A percentile compares a stretch with the other conserved stretches of the same genome.
Evolutionary conservation across 2,329 filamentous ascomycete genomes (phyloP).

Genomic region (Phialophora macrospora): DNA sequence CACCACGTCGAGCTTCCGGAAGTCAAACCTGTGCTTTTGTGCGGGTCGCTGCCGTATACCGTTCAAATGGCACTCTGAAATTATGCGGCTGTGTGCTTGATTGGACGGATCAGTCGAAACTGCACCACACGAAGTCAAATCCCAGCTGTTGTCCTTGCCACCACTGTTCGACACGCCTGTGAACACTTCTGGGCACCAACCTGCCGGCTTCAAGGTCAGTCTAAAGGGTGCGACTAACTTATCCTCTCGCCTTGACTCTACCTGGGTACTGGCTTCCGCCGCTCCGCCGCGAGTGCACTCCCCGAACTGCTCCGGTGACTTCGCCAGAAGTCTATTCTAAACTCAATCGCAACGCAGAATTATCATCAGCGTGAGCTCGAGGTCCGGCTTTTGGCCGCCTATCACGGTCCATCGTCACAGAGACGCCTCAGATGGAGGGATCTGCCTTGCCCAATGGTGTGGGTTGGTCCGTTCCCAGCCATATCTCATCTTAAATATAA

Average conservation of each 20-base stretch:
- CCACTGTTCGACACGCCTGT: background rate
- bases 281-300: background rate
- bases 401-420: slow-evolving; percentile 3
- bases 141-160: slow-evolving; percentile 11
- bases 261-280: background rate
- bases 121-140: slow-evolving; percentile 9
- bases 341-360: slow-evolving; percentile 15
- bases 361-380: background rate
- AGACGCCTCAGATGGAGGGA: background rate
- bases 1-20: background rate
- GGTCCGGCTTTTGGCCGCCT: slow-evolving; percentile 9
- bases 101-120: background rate
- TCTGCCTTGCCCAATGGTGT: slow-evolving; percentile 4
- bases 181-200: background rate
- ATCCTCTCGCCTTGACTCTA: background rate
- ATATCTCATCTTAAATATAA: slow-evolving; percentile 2
- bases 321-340: slow-evolving; percentile 15
- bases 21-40: slow-evolving; percentile 14
- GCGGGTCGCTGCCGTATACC: slow-evolving; percentile 2
- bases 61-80: slow-evolving; percentile 8
- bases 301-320: slow-evolving; percentile 13
- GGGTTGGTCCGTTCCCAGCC: background rate
- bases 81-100: background rate
- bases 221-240: background rate
- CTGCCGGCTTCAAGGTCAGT: background rate